phyloP scores from a whole-genome alignment of 441 rosid species.

The Pelargonium myrrhifolium region DNA sequence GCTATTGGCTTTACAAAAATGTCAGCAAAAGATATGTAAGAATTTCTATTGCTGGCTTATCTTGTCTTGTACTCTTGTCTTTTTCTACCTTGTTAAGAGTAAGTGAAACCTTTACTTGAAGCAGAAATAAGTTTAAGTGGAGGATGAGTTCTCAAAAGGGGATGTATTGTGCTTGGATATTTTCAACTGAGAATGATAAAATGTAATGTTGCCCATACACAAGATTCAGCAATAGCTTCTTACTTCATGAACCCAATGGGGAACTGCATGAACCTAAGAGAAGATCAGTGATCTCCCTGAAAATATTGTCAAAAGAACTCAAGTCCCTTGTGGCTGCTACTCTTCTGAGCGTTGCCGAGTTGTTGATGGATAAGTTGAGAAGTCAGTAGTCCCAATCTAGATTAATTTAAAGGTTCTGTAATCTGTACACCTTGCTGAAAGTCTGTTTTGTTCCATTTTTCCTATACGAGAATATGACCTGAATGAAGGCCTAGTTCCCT shows the following conservation, averaged over 20 bases:
- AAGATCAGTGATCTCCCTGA: background rate
- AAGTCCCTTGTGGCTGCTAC: background rate
- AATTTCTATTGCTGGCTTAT: background rate
- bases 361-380: background rate
- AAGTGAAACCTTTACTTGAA: background rate
- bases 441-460: too few relatives aligned
- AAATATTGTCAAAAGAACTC: background rate
- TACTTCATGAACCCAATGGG: background rate
- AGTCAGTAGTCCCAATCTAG: too few relatives aligned
- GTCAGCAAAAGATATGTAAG: constrained; percentile 97
- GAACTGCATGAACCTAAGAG: background rate
- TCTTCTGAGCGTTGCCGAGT: background rate
- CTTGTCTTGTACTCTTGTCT: background rate
- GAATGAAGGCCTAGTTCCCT: too few relatives aligned
- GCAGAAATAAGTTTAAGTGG: background rate
- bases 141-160: background rate
- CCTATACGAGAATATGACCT: background rate
- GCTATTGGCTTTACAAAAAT: constrained; percentile 96
- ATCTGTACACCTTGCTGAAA: too few relatives aligned
- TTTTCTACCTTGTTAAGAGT: background rate
- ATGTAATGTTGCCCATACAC: background rate
- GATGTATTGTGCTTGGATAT: background rate
- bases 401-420: too few relatives aligned
- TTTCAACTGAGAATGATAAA: background rate
- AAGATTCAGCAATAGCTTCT: background rate